Percentiles rank a stretch among this genome's conserved stretches.
These are phyloP conservation scores for Nannizziopsis arthrosporioides DNA, from an alignment of 2,329 filamentous ascomycete species.

Conservation along the genomic window DNA sequence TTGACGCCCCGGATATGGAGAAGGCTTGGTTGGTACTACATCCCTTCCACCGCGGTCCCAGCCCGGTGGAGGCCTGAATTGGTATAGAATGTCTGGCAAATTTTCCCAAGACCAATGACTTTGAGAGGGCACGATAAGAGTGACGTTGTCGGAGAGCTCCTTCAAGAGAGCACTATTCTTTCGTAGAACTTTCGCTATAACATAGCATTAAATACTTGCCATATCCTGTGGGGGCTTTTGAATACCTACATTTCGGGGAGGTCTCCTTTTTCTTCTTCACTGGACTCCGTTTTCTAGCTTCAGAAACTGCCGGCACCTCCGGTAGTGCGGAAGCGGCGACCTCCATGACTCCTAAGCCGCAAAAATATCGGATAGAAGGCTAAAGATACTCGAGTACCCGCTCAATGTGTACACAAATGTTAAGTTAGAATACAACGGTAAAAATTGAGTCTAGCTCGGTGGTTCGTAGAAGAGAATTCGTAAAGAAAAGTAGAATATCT, in stretches of 20 bases:
- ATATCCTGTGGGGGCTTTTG: too few relatives aligned
- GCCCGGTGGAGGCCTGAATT: constrained; percentile 4
- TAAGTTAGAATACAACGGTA: background rate
- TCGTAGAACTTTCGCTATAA: background rate
- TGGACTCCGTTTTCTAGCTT: too few relatives aligned
- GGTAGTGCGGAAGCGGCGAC: too few relatives aligned
- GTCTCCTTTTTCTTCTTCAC: too few relatives aligned
- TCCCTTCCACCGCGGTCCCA: background rate
- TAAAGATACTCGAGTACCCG: too few relatives aligned
- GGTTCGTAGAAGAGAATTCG: background rate
- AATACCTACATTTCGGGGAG: too few relatives aligned
- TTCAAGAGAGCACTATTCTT: constrained; percentile 4
- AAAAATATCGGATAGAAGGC: too few relatives aligned
- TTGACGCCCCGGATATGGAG: constrained; percentile 11
- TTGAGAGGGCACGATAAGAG: constrained; percentile 15
- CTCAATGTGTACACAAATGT: too few relatives aligned
- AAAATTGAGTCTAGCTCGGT: background rate
- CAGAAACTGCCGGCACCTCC: too few relatives aligned
- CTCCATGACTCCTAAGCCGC: too few relatives aligned
- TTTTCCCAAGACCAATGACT: constrained; percentile 18
- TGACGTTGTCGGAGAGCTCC: constrained; percentile 8
- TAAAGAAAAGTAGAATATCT: background rate
- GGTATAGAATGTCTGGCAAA: constrained; percentile 22
- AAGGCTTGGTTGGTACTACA: constrained; percentile 11
- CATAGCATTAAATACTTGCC: too few relatives aligned